These are phyloP conservation scores for Incumbomyces delicatus DNA, from an alignment of 2,329 filamentous ascomycete species.

Conservation along the genomic window DNA sequence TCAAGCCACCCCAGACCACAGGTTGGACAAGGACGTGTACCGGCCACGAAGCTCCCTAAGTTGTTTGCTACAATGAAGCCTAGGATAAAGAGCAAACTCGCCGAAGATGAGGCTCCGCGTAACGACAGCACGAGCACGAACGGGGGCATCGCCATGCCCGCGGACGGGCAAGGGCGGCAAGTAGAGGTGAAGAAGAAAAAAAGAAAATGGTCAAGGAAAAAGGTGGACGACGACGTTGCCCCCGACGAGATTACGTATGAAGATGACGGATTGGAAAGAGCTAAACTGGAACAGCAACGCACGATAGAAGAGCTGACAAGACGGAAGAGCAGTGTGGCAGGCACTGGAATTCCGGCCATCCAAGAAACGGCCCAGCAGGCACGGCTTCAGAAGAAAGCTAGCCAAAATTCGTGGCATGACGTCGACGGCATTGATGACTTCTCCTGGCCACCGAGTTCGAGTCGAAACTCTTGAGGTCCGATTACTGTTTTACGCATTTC, in stretches of 20 bases:
- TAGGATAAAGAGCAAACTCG: conserved; percentile 1
- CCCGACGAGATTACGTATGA: background rate
- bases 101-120: background rate
- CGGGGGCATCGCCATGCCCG: too few species aligned
- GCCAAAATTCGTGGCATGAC: background rate
- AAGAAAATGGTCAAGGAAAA: background rate
- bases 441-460: background rate
- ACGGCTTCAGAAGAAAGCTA: conserved; percentile 1
- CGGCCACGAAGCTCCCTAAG: conserved; percentile 1
- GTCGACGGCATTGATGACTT: background rate
- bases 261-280: background rate
- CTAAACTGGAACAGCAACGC: background rate
- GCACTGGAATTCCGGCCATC: background rate
- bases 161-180: background rate
- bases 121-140: background rate
- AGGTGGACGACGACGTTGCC: background rate
- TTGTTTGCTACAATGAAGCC: conserved; percentile 6
- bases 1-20: conserved; percentile 2
- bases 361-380: background rate
- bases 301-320: conserved; percentile 4
- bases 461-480: background rate
- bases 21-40: background rate
- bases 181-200: background rate
- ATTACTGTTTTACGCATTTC: too few species aligned
- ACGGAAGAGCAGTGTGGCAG: background rate